Base-by-base conservation (phyloP, 768 basidiomycete genomes). In the Dictyophora rubrovolvata region DNA sequence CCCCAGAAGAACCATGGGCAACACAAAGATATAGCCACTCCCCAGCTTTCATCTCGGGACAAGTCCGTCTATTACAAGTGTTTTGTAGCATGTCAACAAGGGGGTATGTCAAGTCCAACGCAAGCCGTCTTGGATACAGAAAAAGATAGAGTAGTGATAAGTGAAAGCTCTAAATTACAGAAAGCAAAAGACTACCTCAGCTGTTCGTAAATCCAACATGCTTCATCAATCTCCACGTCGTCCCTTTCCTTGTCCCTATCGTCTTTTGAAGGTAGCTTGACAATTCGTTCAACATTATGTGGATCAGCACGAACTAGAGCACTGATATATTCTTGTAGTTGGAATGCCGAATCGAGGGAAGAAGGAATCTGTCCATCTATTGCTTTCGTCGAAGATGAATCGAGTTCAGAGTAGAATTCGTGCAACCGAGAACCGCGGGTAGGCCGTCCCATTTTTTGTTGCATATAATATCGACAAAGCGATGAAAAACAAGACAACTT, bases 31-130 rank as follows among this genome's bases (percentile, higher is more conserved):
- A 98, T 28, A 91, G 78, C 95, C 95, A 97, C 75, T 97, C 92
- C 57, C 90, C 91, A n/a, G 94, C 93, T 71, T 94, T 94, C 95
- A 99, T 99, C 72, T 95, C 87, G 1, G 93, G 91, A 75, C 95
- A 99, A 10, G 86, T 82, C 36, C 79, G 72, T 42, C 89, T 82
- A 12, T 86, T 90, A 68, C 94, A 98, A 69, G 91, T 89, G 64
- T 86, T 84, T 68, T 93, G 91, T 46, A 93, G 73, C 68, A 83
- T 84, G 1, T 87, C 89, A 50, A 94, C 88, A 47, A 93, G 77
- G 5, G 91, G 90, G 65, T 91, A 85, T 0, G 87, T 84, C 34
- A 94, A 76, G 69, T 94, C 92, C 70, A 90, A 88, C 6, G 90
- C 89, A 11, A 94, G 81, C 20, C 92, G 89, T 66, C 91, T 93